These are phyloP conservation scores for Ogataea nonfermentans DNA, from an alignment of 805 yeast genomes.

Conservation along the genomic window DNA sequence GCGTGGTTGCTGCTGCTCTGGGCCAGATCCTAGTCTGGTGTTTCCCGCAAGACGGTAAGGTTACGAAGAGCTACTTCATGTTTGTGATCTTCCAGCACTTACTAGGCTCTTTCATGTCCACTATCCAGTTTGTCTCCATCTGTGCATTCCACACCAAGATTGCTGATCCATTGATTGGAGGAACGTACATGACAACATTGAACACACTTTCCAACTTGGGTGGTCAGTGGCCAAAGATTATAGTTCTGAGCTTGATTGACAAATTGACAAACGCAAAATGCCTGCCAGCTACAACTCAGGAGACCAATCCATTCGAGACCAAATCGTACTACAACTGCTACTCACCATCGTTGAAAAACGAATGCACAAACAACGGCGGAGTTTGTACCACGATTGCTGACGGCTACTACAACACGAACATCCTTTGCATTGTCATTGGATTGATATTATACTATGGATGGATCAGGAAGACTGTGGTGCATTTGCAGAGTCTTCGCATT, in stretches of 20 bases:
- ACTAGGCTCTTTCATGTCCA: slow-evolving; percentile 85
- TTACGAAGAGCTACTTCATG: slow-evolving; percentile 57
- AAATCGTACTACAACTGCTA: slow-evolving; percentile 33
- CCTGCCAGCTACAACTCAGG: slow-evolving; percentile 25
- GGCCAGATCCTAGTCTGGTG: slow-evolving; percentile 71
- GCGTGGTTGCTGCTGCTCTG: slow-evolving; percentile 68
- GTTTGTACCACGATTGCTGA: slow-evolving; percentile 54
- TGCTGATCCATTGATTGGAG: slow-evolving; percentile 95
- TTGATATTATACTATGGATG: slow-evolving; percentile 58
- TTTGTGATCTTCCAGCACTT: slow-evolving; percentile 79
- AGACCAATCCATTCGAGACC: slow-evolving; percentile 25
- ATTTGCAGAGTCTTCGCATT: slow-evolving; percentile 70
- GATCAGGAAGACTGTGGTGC: slow-evolving; percentile 59
- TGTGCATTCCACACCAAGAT: slow-evolving; percentile 94
- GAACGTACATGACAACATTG: slow-evolving; percentile 95
- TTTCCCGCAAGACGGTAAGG: slow-evolving; percentile 59
- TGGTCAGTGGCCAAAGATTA: slow-evolving; percentile 95
- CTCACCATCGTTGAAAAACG: slow-evolving; percentile 37
- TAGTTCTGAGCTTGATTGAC: slow-evolving; percentile 79
- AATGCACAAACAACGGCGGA: slow-evolving; percentile 59
- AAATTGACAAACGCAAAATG: slow-evolving; percentile 69
- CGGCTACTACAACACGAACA: slow-evolving; percentile 81
- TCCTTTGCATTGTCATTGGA: slow-evolving; percentile 70
- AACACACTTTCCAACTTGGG: slow-evolving; percentile 92
- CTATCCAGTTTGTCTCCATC: slow-evolving; percentile 91